Base-by-base conservation (phyloP, 2,329 filamentous ascomycete species). In the Hymenoscyphus repandus region DNA sequence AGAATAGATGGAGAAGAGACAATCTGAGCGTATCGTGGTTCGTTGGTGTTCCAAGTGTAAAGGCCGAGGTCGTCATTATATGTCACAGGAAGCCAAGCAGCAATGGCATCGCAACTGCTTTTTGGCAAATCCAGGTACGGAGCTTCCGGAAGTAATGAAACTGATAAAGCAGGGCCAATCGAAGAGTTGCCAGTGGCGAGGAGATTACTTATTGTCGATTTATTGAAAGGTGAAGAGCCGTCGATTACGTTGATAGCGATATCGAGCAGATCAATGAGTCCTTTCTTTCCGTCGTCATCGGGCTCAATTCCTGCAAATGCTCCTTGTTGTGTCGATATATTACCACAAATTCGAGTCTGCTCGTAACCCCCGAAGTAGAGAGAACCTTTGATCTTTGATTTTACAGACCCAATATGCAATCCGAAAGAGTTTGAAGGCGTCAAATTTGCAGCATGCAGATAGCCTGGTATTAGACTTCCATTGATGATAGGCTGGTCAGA, bases 91-190 rank as follows among this genome's bases (percentile, higher is more conserved):
- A 69, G 57, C 1, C 56, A 31, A 0, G 58, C 22, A 1, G 66
- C 58, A 42, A 69, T 66, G 5, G 65, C 64, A 49, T 66, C 61
- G 49, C 42, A 50, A 41, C 62, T 63, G 12, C 55, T 58, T 31
- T 61, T 49, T 7, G 67, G 65, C 2, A 69, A 58, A 43, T 66
- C 57, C n/a, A 69, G 52, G 39, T 68, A 68, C 7, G 67, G 66
- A 11, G 59, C 54, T 13, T 50, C 50, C 3, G 56, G 39, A 15
- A 47, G n/a, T 13, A 60, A 39, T 4, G 20, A 3, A 6, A 58
- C 45, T 15, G 51, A 17, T 10, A 55, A 17, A 15, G 45, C 22
- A 31, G 31, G 11, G 10, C 43, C 45, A 17, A 58, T 52, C 1
- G 51, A 50, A 15, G 45, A 42, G 44, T 59, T 59, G 0, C 51